phyloP scores from a whole-genome alignment of 1,139 yeast species.

The Nakaseomyces sp. region DNA sequence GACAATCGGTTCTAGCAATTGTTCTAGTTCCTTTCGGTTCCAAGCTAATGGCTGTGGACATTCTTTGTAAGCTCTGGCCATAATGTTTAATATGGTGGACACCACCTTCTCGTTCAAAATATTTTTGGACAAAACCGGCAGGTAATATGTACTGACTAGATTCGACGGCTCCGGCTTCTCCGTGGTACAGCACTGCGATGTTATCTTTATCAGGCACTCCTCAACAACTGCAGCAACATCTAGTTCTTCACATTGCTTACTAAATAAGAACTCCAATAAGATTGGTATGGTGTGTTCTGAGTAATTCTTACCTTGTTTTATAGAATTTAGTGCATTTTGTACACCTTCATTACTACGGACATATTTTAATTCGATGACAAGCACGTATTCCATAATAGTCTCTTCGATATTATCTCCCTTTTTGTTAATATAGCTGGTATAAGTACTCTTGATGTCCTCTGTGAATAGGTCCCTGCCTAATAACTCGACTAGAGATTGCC shows the following conservation, averaged over 20 bases:
- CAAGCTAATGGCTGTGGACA: neutral
- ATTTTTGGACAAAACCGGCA: constrained; percentile 1
- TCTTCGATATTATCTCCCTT: neutral
- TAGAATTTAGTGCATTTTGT: neutral
- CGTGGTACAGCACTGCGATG: neutral
- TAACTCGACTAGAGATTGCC: neutral
- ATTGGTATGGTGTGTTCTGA: constrained; percentile 5
- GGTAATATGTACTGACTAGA: neutral
- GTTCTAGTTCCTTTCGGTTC: neutral
- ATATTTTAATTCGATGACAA: neutral
- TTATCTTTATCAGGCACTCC: neutral
- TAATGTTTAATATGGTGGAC: neutral
- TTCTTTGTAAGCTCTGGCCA: neutral
- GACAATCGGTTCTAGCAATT: neutral
- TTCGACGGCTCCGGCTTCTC: constrained; percentile 1
- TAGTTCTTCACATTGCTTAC: neutral
- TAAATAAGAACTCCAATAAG: neutral
- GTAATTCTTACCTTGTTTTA: neutral
- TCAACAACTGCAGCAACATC: neutral
- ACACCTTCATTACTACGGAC: neutral
- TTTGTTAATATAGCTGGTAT: neutral
- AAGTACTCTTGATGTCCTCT: neutral
- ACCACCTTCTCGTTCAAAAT: neutral
- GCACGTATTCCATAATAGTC: neutral
- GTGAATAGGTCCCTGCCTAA: neutral